Percentiles rank a stretch among this genome's conserved stretches.
Conservation (phyloP, 352 stramenopile species). For the Chrysophaeum taylorii region DNA sequence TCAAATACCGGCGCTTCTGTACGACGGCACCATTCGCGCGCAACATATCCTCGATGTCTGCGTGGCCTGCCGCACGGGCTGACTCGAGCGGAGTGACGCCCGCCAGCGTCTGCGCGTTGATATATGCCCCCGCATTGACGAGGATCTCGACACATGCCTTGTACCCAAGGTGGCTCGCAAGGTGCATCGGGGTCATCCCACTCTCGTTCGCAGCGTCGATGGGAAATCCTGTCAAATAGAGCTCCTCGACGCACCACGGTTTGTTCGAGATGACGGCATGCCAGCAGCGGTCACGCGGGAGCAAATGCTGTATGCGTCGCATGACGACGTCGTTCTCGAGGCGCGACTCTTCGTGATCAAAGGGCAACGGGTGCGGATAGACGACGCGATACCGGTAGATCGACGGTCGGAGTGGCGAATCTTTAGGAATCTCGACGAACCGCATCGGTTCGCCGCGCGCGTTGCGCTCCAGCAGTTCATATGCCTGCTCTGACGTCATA, state of each 20-base stretch:
- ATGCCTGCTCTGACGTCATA: background rate
- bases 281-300: background rate
- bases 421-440: background rate
- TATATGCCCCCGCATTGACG: background rate
- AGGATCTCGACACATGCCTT: background rate
- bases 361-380: background rate
- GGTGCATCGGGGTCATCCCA: background rate
- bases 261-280: background rate
- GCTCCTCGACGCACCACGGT: slow-evolving; percentile 8
- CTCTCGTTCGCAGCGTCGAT: background rate
- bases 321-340: background rate
- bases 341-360: background rate
- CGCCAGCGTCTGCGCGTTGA: background rate
- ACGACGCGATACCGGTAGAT: background rate
- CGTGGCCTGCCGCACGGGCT: background rate
- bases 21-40: background rate
- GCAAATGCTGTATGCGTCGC: background rate
- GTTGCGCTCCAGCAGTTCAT: background rate
- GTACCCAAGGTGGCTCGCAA: slow-evolving; percentile 2
- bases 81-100: background rate
- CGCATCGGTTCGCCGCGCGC: slow-evolving; percentile 5
- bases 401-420: background rate
- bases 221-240: background rate
- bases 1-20: too few species aligned
- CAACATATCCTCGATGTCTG: background rate